Percentiles rank a stretch among this genome's conserved stretches.
Conservation (phyloP, 805 yeast species). For the Candida railenensis region DNA sequence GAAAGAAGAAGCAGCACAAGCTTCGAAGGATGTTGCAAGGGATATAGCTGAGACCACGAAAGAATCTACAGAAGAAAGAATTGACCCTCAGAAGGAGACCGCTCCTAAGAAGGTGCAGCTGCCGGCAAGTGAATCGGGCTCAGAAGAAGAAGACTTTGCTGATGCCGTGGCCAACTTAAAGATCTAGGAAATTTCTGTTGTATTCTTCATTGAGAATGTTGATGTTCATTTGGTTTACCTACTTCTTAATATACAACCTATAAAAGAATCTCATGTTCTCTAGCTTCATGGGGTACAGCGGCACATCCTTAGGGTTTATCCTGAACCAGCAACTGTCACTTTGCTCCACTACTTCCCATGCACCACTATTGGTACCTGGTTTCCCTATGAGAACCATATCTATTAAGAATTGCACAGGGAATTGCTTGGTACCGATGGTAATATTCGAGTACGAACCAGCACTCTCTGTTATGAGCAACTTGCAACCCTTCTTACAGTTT, state of each 20-base stretch:
- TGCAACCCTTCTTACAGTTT: slow-evolving; percentile 54
- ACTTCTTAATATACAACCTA: slow-evolving; percentile 63
- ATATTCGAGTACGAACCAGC: slow-evolving; percentile 90
- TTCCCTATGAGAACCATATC: slow-evolving; percentile 68
- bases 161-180: slow-evolving; percentile 11
- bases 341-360: slow-evolving; percentile 65
- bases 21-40: not conserved
- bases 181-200: slow-evolving; percentile 6
- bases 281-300: slow-evolving; percentile 61
- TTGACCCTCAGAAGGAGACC: slow-evolving; percentile 7
- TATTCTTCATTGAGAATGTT: not conserved
- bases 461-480: slow-evolving; percentile 73
- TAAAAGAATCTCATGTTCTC: slow-evolving; percentile 89
- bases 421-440: slow-evolving; percentile 68
- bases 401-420: slow-evolving; percentile 79
- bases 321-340: slow-evolving; percentile 86
- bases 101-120: slow-evolving; percentile 6
- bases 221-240: slow-evolving; percentile 4
- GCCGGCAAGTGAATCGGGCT: not conserved
- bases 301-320: slow-evolving; percentile 44
- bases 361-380: slow-evolving; percentile 40
- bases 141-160: slow-evolving; percentile 7
- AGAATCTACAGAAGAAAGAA: slow-evolving; percentile 5
- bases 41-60: not conserved
- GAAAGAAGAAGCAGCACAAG: not conserved